Percentiles rank a stretch among this genome's conserved stretches.
Conservation (phyloP, 306 rosid genomes). For the Acacia confusa region DNA sequence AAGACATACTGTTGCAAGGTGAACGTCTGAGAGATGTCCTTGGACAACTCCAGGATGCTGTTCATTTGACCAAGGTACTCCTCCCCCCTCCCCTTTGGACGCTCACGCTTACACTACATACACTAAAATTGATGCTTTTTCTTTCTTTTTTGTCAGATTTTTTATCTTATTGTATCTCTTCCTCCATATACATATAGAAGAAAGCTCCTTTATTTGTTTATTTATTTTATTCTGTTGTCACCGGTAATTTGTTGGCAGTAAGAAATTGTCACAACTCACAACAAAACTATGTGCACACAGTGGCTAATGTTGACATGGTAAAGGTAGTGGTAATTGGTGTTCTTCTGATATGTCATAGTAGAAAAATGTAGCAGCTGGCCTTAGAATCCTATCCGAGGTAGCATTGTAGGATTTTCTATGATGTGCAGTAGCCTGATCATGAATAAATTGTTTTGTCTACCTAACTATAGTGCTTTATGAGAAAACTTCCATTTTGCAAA, state of each 20-base stretch:
- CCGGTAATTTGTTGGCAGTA: not conserved
- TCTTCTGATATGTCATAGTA: not conserved
- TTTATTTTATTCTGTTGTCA: not conserved
- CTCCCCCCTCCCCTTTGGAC: not conserved
- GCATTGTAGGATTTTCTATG: not conserved
- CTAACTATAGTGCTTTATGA: not conserved
- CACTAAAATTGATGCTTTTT: not conserved
- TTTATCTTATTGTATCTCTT: constrained; percentile 7
- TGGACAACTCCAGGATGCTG: constrained; percentile 93
- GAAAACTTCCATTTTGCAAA: not conserved
- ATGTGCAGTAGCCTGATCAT: not conserved
- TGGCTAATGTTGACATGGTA: not conserved
- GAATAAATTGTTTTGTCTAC: not conserved
- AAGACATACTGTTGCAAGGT: constrained; percentile 86
- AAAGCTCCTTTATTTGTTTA: not conserved
- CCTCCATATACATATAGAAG: not conserved
- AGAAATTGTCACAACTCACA: not conserved
- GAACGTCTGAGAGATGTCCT: constrained; percentile 71
- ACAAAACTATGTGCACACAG: not conserved
- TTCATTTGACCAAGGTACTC: constrained; percentile 79
- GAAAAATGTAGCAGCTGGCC: not conserved
- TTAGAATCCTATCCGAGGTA: not conserved
- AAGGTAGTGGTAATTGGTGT: not conserved
- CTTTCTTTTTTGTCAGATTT: not conserved
- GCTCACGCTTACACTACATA: not conserved